Conservation (phyloP, 495 filamentous ascomycete genomes). For the Neurospora pannonica region DNA sequence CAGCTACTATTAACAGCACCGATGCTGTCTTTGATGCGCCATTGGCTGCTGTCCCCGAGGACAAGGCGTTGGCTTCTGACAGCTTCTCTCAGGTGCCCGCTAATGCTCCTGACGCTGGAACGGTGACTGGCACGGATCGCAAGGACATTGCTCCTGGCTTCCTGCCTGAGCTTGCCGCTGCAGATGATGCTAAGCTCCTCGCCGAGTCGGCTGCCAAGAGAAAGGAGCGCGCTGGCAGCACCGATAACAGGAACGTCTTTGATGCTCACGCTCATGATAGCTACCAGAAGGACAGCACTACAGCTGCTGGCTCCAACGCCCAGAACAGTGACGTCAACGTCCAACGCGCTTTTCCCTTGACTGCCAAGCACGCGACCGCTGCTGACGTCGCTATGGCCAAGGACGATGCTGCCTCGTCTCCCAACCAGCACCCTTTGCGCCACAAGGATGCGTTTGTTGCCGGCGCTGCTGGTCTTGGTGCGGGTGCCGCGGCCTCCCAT, state of each 20-base stretch:
- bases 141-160: neutral
- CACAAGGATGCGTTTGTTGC: constrained; percentile 1
- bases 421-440: neutral
- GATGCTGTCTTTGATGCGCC: constrained; percentile 5
- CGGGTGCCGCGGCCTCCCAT: constrained; percentile 8
- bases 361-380: neutral
- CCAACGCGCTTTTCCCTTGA: neutral
- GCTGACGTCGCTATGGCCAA: neutral
- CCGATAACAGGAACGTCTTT: neutral
- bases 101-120: neutral
- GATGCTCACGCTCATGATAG: neutral
- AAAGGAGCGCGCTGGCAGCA: neutral
- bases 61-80: neutral
- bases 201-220: neutral
- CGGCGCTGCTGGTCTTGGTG: constrained; percentile 9
- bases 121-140: neutral
- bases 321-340: neutral
- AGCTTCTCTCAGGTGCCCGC: neutral
- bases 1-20: neutral
- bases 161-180: constrained; percentile 3
- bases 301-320: neutral
- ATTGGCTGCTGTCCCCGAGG: constrained; percentile 8
- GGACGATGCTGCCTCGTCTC: neutral
- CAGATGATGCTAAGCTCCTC: neutral
- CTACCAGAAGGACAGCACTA: neutral